Percentiles rank a stretch among this genome's conserved stretches.
phyloP scores from a whole-genome alignment of 2,329 filamentous ascomycete genomes.

The Clonostachys solani region DNA sequence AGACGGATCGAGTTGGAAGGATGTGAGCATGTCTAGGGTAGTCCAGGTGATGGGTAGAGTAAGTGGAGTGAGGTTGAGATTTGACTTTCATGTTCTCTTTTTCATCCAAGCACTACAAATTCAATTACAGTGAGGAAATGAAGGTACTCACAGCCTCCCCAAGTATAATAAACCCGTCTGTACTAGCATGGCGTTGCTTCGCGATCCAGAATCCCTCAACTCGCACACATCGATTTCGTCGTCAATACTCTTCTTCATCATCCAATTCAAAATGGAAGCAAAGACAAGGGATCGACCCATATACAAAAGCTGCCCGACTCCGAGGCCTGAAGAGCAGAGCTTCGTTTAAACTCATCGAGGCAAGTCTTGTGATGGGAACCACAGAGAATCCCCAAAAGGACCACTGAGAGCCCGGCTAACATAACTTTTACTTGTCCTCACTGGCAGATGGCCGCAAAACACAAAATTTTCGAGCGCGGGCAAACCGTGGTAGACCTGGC shows the following conservation, averaged over 20 bases:
- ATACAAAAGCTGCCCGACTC: constrained; percentile 70
- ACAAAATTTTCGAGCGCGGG: constrained; percentile 72
- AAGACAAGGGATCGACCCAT: constrained; percentile 71
- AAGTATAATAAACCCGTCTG: no score
- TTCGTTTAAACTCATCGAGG: constrained; percentile 89
- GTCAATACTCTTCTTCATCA: constrained; percentile 1
- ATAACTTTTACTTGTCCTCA: neutral
- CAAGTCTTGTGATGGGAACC: constrained; percentile 22
- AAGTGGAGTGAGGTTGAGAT: neutral
- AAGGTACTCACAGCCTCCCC: no score
- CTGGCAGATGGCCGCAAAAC: constrained; percentile 72
- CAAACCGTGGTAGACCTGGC: constrained; percentile 90
- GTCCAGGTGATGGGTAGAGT: no score
- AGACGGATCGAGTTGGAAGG: no score
- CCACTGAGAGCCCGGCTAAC: neutral
- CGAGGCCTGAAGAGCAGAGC: constrained; percentile 83
- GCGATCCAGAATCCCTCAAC: no score
- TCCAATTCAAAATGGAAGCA: constrained; percentile 65
- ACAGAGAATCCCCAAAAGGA: neutral
- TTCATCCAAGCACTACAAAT: neutral
- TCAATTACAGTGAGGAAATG: no score
- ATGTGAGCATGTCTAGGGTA: no score
- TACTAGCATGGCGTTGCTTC: no score
- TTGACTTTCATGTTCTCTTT: neutral
- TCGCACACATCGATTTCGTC: neutral